Conservation (phyloP, 352 stramenopile species). For the Hyaloperonospora brassicae region DNA sequence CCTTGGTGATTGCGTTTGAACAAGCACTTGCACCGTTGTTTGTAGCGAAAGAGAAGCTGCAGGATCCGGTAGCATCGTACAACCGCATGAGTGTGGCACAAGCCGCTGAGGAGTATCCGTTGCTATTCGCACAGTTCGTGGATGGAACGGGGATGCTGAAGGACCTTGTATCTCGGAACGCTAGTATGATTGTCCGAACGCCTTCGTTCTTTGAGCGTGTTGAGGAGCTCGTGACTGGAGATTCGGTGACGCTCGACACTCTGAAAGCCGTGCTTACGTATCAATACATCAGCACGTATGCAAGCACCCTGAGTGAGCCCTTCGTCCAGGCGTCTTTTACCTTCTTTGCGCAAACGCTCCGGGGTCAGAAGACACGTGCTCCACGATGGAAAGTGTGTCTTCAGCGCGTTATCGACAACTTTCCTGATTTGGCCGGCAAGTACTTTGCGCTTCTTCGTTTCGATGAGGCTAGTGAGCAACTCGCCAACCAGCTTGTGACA, state of each 20-base stretch:
- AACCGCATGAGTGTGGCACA: too few relatives aligned
- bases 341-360: constrained; percentile 77
- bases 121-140: too few relatives aligned
- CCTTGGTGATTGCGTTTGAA: constrained; percentile 83
- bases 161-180: too few relatives aligned
- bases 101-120: too few relatives aligned
- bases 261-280: too few relatives aligned
- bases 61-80: too few relatives aligned
- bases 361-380: constrained; percentile 80
- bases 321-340: constrained; percentile 86
- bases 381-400: constrained; percentile 88
- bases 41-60: too few relatives aligned
- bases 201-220: too few relatives aligned
- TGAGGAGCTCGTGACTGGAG: too few relatives aligned
- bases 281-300: constrained; percentile 42
- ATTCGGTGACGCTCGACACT: too few relatives aligned
- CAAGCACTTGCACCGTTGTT: constrained; percentile 59
- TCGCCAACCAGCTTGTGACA: constrained; percentile 80
- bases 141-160: too few relatives aligned
- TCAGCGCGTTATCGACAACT: constrained; percentile 34
- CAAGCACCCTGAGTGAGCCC: constrained; percentile 36
- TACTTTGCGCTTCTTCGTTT: constrained; percentile 89
- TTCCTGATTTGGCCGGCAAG: constrained; percentile 76
- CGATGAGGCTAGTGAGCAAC: constrained; percentile 65
- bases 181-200: too few relatives aligned